These are phyloP conservation scores for Fistulina hepatica DNA, from an alignment of 1,284 basidiomycete genomes.

Conservation along the genomic window DNA sequence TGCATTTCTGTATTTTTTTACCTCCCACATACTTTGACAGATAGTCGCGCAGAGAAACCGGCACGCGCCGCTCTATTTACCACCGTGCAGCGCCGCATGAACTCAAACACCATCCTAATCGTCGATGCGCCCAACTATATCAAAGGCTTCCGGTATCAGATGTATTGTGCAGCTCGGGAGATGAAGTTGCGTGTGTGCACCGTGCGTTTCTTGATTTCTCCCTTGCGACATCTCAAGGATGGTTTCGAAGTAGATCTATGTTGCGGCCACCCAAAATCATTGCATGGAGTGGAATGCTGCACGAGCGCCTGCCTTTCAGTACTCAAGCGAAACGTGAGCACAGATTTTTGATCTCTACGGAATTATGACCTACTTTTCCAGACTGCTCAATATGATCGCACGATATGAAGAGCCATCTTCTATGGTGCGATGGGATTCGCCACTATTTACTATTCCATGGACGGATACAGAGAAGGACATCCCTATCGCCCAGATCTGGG, in stretches of 20 bases:
- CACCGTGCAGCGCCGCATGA: conserved; percentile 69
- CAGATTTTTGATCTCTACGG: conserved; percentile 12
- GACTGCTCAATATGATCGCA: conserved; percentile 81
- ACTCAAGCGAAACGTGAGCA: conserved; percentile 66
- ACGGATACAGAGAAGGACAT: conserved; percentile 52
- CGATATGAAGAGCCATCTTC: conserved; percentile 95
- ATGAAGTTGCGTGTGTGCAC: conserved; percentile 80
- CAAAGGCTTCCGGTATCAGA: conserved; percentile 95
- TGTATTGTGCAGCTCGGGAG: conserved; percentile 93
- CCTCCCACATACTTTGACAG: conserved; percentile 28
- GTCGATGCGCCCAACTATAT: conserved; percentile 93
- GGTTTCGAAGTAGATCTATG: conserved; percentile 46
- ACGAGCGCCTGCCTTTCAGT: conserved; percentile 40
- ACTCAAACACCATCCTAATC: conserved; percentile 69
- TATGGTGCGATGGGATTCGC: conserved; percentile 96
- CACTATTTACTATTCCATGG: conserved; percentile 79
- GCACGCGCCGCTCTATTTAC: conserved; percentile 85
- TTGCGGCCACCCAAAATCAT: conserved; percentile 69
- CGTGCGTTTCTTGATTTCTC: conserved; percentile 38
- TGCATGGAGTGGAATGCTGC: conserved; percentile 70
- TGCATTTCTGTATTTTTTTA: conserved; percentile 3
- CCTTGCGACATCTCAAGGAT: not conserved
- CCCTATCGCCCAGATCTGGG: conserved; percentile 71
- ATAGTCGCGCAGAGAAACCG: conserved; percentile 78
- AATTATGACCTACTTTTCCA: conserved; percentile 23